Percentiles rank a stretch among this genome's conserved stretches.
phyloP scores from a whole-genome alignment of 192 early-diverging fungal genomes.

The Rhizophlyctis rosea region DNA sequence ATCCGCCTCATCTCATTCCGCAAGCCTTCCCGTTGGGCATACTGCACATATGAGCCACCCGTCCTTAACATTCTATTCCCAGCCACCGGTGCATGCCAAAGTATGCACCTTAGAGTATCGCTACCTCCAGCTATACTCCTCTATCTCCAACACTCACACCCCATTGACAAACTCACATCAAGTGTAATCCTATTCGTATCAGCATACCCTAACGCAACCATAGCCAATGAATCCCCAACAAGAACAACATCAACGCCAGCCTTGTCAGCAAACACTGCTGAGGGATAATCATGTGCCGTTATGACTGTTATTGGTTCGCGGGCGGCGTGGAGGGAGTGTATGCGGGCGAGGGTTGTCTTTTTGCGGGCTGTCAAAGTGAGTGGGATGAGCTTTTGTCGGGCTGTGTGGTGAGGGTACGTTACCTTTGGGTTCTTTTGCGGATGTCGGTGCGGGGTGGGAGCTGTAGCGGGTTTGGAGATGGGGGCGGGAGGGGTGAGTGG shows the following conservation, averaged over 20 bases:
- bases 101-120: no score
- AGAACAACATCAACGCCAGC: constrained; percentile 83
- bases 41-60: no score
- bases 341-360: constrained; percentile 85
- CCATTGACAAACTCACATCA: constrained; percentile 57
- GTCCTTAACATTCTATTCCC: no score
- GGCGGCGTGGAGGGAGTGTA: constrained; percentile 69
- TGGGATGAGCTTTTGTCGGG: no score
- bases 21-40: no score
- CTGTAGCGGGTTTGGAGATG: no score
- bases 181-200: constrained; percentile 83
- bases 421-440: no score
- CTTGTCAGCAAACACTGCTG: constrained; percentile 76
- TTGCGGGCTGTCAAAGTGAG: constrained; percentile 36
- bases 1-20: no score
- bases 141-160: not conserved
- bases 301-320: constrained; percentile 83
- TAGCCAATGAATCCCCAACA: constrained; percentile 94
- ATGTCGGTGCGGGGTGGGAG: no score
- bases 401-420: no score
- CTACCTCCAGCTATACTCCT: not conserved
- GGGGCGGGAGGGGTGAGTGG: no score
- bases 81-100: no score
- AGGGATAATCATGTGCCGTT: constrained; percentile 97
- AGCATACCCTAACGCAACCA: constrained; percentile 91